Base-by-base conservation (phyloP, 2,329 filamentous ascomycete genomes). In the Xylaria digitata region DNA sequence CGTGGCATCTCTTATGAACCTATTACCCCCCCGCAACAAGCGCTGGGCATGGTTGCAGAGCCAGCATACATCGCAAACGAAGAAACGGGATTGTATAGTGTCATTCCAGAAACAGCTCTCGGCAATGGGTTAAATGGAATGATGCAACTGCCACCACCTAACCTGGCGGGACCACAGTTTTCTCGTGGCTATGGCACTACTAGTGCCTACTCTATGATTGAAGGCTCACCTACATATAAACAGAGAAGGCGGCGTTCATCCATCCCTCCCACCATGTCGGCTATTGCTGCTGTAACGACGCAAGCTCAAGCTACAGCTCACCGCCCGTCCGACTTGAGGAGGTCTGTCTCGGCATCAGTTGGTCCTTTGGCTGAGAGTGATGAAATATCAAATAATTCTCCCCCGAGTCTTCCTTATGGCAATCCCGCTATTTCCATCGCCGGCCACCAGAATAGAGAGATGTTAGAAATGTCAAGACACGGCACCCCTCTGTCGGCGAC, bases 221-320 rank as follows among this genome's bases (percentile, higher is more conserved):
- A 99, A 83, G 96, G 96, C 55, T 99, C 96, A 32, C 96, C 96
- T 13, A 98, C 96, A 43, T 99, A 99, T 84, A 99, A 99, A 87
- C 96, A 98, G 84, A 89, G 96, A 75, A 89, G 96, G 79, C 90
- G 96, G 73, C 92, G 96, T 70, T 97, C 96, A 42, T 98, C 95
- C 48, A 93, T 98, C 70, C 94, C 95, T 26, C 91, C 92, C 13
- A 89, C 91, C 72, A 88, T 94, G 78, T 85, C 87, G 65, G 87
- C 87, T 50, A 89, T 91, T 67, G 88, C 90, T 70, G 88, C 88
- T 56, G 87, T 90, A n/a, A 85, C 88, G 30, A 83, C 85, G 63
- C 85, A 83, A 61, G 82, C 85, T 53, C 69, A 67, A 34, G 85
- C 87, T 64, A 85, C 86, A 61, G 85, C 86, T 57, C 92, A 97